Percentiles rank a stretch among this genome's conserved stretches.
These are phyloP conservation scores for Xylaria sp. DNA, from an alignment of 2,329 filamentous ascomycete genomes.

Conservation along the genomic window DNA sequence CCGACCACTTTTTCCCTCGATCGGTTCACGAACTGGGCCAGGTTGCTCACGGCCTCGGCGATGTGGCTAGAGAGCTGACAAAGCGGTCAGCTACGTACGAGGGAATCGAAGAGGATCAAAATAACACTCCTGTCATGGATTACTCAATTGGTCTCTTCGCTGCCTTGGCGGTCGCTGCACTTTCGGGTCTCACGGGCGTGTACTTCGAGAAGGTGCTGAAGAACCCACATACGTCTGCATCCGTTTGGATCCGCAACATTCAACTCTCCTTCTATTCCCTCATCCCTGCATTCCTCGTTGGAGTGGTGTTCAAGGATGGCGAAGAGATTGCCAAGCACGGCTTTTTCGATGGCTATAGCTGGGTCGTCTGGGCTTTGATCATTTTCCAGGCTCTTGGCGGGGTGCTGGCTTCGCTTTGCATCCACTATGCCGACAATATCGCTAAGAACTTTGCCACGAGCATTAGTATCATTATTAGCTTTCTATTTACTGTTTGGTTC, in stretches of 20 bases:
- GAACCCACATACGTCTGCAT: constrained; percentile 78
- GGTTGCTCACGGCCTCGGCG: constrained; percentile 63
- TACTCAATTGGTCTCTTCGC: constrained; percentile 81
- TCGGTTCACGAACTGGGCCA: constrained; percentile 82
- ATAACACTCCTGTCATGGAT: constrained; percentile 71
- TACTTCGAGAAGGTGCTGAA: constrained; percentile 94
- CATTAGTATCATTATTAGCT: constrained; percentile 89
- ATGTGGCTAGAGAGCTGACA: constrained; percentile 63
- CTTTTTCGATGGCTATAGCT: constrained; percentile 96
- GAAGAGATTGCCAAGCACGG: constrained; percentile 83
- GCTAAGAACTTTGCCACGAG: constrained; percentile 94
- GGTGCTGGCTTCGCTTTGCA: constrained; percentile 82
- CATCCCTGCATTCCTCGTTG: constrained; percentile 87
- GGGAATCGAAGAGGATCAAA: constrained; percentile 78
- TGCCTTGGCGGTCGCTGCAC: constrained; percentile 79
- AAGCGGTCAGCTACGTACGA: constrained; percentile 90
- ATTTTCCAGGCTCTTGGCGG: constrained; percentile 85
- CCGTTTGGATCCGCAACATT: constrained; percentile 93
- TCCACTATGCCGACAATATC: constrained; percentile 88
- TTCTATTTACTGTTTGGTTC: constrained; percentile 84
- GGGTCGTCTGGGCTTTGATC: constrained; percentile 88
- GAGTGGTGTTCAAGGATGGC: constrained; percentile 88
- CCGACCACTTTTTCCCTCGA: constrained; percentile 78
- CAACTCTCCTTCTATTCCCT: constrained; percentile 95
- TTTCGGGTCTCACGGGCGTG: constrained; percentile 87